A percentile compares a stretch with the other conserved stretches of the same genome.
Conservation (phyloP, 768 basidiomycete species). For the Pleurotus djamor region DNA sequence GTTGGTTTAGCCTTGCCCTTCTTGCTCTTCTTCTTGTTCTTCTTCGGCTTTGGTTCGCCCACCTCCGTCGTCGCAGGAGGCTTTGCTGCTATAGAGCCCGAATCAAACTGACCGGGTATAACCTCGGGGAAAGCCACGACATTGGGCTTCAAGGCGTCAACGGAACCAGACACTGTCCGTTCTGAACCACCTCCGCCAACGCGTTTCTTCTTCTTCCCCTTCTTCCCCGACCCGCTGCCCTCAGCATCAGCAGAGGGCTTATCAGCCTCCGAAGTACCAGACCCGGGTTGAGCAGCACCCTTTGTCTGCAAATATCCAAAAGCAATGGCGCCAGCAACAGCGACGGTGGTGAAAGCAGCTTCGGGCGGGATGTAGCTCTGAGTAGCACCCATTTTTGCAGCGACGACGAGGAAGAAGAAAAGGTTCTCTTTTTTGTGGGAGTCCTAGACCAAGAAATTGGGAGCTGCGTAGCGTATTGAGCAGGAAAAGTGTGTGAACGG, state of each 20-base stretch:
- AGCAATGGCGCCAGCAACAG: constrained; percentile 38
- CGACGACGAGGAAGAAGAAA: background rate
- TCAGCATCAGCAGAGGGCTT: background rate
- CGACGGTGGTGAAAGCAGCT: constrained; percentile 29
- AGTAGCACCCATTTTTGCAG: constrained; percentile 38
- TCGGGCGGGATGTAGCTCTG: constrained; percentile 42
- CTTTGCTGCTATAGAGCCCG: constrained; percentile 2
- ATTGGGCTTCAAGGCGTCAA: background rate
- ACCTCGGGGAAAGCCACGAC: constrained; percentile 31
- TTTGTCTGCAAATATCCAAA: constrained; percentile 32
- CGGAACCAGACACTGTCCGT: constrained; percentile 5
- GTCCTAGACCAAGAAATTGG: background rate
- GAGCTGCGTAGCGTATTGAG: background rate
- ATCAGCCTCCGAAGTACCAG: background rate
- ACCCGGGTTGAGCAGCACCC: background rate
- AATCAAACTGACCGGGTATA: constrained; percentile 47
- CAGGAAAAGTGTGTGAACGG: background rate
- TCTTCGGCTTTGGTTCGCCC: constrained; percentile 20
- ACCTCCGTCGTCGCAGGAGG: constrained; percentile 5
- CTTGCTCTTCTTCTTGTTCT: constrained; percentile 46
- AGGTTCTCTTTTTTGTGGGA: background rate
- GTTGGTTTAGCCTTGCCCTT: constrained; percentile 33
- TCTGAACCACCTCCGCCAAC: constrained; percentile 13
- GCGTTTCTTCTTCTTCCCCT: constrained; percentile 27
- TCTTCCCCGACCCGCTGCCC: constrained; percentile 10